Evolutionary conservation across 176 grass and related monocot species (phyloP).

Genomic region (Zea luxurians): DNA sequence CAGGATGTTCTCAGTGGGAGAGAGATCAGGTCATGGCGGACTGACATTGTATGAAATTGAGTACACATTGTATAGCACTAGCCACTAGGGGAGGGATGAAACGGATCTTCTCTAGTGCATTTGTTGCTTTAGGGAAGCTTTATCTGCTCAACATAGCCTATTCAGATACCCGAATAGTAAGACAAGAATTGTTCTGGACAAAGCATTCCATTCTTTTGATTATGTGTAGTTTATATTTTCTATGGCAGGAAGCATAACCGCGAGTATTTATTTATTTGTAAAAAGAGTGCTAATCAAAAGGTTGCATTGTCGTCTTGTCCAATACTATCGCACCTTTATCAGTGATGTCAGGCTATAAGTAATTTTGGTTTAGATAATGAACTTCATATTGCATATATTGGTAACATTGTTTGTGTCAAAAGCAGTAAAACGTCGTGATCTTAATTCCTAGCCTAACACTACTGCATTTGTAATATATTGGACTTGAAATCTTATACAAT

Average conservation of each 20-base stretch:
- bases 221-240: too few relatives aligned
- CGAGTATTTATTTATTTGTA: not conserved
- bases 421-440: not conserved
- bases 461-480: not conserved
- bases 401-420: not conserved
- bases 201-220: not conserved
- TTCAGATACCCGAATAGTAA: constrained; percentile 29
- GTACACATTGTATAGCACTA: constrained; percentile 56
- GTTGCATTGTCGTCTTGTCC: not conserved
- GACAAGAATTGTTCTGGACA: constrained; percentile 69
- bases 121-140: constrained; percentile 80
- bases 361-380: not conserved
- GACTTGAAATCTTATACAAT: not conserved
- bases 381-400: not conserved
- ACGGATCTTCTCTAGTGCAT: constrained; percentile 74
- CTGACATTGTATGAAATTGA: constrained; percentile 61
- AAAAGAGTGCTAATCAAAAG: not conserved
- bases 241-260: too few relatives aligned
- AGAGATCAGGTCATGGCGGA: constrained; percentile 48
- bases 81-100: constrained; percentile 73
- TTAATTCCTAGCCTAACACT: not conserved
- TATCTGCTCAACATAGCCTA: constrained; percentile 55
- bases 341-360: not conserved
- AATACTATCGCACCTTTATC: not conserved
- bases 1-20: constrained; percentile 68